Conservation (phyloP, 768 basidiomycete species). For the Russula lepida region DNA sequence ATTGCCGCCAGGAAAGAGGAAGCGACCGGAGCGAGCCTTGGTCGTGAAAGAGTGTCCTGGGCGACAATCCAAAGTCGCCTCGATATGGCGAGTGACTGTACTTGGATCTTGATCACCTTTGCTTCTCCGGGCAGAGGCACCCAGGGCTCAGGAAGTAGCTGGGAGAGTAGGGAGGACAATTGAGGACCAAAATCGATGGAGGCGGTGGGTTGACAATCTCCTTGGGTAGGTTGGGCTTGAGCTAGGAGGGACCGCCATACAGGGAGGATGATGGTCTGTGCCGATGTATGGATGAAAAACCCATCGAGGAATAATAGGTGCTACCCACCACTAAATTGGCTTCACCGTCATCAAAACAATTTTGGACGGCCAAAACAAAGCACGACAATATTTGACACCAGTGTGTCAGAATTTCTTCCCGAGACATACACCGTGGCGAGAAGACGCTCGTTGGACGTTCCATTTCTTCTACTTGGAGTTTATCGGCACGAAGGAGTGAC, state of each 20-base stretch:
- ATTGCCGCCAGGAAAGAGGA: constrained; percentile 6
- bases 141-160: background rate
- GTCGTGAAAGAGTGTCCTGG: background rate
- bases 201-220: background rate
- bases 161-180: background rate
- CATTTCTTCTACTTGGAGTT: background rate
- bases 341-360: background rate
- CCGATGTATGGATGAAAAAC: background rate
- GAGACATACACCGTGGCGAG: constrained; percentile 9
- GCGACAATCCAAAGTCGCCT: constrained; percentile 8
- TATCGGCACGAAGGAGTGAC: constrained; percentile 11
- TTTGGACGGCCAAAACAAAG: background rate
- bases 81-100: background rate
- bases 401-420: constrained; percentile 2
- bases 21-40: background rate
- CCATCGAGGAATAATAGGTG: background rate
- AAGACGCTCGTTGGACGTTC: background rate
- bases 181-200: background rate
- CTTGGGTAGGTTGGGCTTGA: background rate
- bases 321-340: background rate
- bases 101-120: background rate
- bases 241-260: constrained; percentile 9
- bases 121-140: constrained; percentile 3
- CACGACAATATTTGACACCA: constrained; percentile 8
- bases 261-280: background rate